These are phyloP conservation scores for Phytophthora brassicae DNA, from an alignment of 352 stramenopile genomes.

Conservation along the genomic window DNA sequence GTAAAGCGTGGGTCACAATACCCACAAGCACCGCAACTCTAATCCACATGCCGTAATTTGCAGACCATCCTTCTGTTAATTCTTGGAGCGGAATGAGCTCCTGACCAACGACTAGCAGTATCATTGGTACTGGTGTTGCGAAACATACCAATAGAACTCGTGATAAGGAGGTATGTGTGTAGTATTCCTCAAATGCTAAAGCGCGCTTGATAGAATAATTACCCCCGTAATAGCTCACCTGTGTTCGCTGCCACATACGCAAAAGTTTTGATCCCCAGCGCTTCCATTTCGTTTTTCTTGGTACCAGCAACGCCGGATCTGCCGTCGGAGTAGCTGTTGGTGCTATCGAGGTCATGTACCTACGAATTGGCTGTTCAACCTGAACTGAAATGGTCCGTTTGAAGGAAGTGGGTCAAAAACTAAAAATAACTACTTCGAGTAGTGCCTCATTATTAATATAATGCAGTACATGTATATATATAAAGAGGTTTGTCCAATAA, in stretches of 20 bases:
- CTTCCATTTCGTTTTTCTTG: background rate
- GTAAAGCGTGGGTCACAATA: constrained; percentile 1
- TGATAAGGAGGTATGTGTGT: background rate
- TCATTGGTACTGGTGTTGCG: constrained; percentile 8
- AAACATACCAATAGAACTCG: constrained; percentile 10
- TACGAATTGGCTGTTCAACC: too few relatives aligned
- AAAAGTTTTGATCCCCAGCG: background rate
- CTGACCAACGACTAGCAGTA: background rate
- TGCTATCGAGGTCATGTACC: background rate
- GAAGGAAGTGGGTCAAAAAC: too few relatives aligned
- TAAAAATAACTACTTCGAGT: too few relatives aligned
- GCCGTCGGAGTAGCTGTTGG: background rate
- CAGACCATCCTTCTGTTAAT: constrained; percentile 2
- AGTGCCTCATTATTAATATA: too few relatives aligned
- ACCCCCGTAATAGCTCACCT: constrained; percentile 18
- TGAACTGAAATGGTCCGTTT: too few relatives aligned
- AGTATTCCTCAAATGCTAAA: constrained; percentile 13
- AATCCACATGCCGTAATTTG: constrained; percentile 18
- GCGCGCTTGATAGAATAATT: constrained; percentile 15
- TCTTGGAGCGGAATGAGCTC: constrained; percentile 11
- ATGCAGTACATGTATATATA: too few relatives aligned
- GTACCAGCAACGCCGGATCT: background rate
- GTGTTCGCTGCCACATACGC: background rate
- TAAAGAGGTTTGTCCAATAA: too few relatives aligned
- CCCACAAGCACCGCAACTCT: constrained; percentile 3